Conservation (phyloP, 2,329 filamentous ascomycete species). For the Fusarium nematophilum region DNA sequence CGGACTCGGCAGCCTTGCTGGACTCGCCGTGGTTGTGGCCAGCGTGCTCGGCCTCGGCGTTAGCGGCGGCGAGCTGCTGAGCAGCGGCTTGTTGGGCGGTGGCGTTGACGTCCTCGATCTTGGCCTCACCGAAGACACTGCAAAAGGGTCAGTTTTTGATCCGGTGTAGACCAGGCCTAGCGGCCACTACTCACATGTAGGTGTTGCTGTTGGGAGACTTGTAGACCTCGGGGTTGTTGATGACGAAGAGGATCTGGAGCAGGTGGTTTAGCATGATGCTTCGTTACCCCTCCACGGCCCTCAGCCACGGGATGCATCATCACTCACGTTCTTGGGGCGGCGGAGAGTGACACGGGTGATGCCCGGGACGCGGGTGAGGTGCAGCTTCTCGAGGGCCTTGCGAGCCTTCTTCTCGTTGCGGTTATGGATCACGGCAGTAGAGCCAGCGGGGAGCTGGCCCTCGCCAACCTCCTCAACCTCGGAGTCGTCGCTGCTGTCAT, state of each 20-base stretch:
- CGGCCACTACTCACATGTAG: slow-evolving; percentile 84
- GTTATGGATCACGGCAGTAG: slow-evolving; percentile 91
- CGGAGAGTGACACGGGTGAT: slow-evolving; percentile 98
- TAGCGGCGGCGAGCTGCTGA: slow-evolving; percentile 87
- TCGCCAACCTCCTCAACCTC: slow-evolving; percentile 87
- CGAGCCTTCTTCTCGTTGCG: slow-evolving; percentile 99
- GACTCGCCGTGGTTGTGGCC: slow-evolving; percentile 79
- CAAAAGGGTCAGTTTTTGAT: slow-evolving; percentile 7
- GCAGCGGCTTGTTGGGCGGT: slow-evolving; percentile 95
- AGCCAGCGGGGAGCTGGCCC: slow-evolving; percentile 81
- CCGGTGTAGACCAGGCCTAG: background rate
- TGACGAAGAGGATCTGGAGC: slow-evolving; percentile 94
- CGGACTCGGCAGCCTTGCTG: slow-evolving; percentile 70
- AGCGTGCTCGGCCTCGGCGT: slow-evolving; percentile 74
- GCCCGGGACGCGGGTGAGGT: slow-evolving; percentile 93
- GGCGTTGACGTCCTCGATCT: slow-evolving; percentile 99
- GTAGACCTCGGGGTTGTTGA: slow-evolving; percentile 99
- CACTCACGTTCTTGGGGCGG: slow-evolving; percentile 97
- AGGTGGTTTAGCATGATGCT: slow-evolving; percentile 38
- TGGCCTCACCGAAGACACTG: slow-evolving; percentile 99
- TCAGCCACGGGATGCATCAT: background rate
- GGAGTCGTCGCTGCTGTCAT: slow-evolving; percentile 76
- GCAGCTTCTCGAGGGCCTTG: slow-evolving; percentile 99
- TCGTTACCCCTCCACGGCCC: slow-evolving; percentile 16
- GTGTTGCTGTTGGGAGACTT: slow-evolving; percentile 99